Evolutionary conservation across 108 stramenopile species (phyloP), one percentile per base, ranked within the genome.

Genomic region (Discostella pseudostelligera): DNA sequence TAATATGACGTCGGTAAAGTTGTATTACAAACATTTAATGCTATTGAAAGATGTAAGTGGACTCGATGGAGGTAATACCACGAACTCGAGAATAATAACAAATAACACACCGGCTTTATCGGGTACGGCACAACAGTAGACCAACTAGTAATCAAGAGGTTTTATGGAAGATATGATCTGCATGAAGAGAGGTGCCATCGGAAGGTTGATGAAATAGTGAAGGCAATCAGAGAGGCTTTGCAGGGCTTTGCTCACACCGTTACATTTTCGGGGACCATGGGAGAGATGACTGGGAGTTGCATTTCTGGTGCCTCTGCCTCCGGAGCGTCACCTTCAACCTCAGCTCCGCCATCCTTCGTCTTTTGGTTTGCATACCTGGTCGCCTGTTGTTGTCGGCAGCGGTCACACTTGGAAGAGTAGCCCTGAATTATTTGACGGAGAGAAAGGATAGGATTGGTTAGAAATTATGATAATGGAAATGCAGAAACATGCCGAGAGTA

Each of bases 401-500:
- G 70, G 7, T 67, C 54, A 42, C 76, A 77, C 55, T 77, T 77
- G 25, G 76, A 65, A 32, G 70, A 72, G 49, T 77, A 65, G 24
- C 76, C 76, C 76, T 75, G 55, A n/a, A n/a, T n/a, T 32, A 14
- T 36, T 50, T 17, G n/a, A 58, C 12, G 17, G 24, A 47, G 17
- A 28, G 0, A 12, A 20, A 14, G 14, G 40, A 35, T 12, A 17
- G 32, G 4, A 26, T 55, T n/a, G 4, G 42, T 55, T n/a, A 37
- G 51, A n/a, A 4, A 11, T 49, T 14, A 11, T 0, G 17, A 45
- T 44, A 21, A 35, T n/a, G 36, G n/a, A n/a, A 47, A 46, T 20
- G 42, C 36, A 37, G 37, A 48, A 21, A 11, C 17, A 58, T 26
- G n/a, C 4, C 16, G 37, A 28, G 26, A 44, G 12, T 4, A 28